Evolutionary conservation across 1,139 yeast species (phyloP).

Genomic region (Zygosaccharomyces sapae): DNA sequence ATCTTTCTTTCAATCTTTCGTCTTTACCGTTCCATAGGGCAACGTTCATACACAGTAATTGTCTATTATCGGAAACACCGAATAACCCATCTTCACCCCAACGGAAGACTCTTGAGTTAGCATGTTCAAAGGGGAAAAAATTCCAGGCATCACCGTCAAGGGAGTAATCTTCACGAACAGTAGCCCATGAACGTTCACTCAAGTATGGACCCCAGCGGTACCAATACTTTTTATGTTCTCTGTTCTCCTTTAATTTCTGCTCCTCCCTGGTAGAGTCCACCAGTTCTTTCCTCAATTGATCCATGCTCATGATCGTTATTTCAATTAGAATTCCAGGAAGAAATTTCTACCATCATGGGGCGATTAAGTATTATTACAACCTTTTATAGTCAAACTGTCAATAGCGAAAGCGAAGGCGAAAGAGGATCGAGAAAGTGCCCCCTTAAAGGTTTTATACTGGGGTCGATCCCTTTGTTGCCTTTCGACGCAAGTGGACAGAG

Average conservation of each 20-base stretch:
- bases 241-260: constrained; percentile 58
- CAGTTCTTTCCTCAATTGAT: constrained; percentile 26
- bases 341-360: neutral
- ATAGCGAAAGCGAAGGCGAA: neutral
- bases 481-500: neutral
- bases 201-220: constrained; percentile 91
- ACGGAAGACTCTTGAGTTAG: constrained; percentile 76
- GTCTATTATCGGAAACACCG: constrained; percentile 86
- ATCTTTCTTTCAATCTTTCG: constrained; percentile 76
- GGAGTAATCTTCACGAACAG: constrained; percentile 91
- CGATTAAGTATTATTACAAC: neutral
- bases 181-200: constrained; percentile 89
- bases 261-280: constrained; percentile 57
- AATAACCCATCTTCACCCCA: constrained; percentile 99
- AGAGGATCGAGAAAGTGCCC: neutral
- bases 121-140: constrained; percentile 83
- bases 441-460: neutral
- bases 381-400: neutral
- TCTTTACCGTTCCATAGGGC: constrained; percentile 94
- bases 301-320: constrained; percentile 13
- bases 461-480: neutral
- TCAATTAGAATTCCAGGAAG: neutral
- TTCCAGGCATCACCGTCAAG: constrained; percentile 90
- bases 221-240: constrained; percentile 61
- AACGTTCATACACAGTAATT: constrained; percentile 67